Evolutionary conservation across 164 flowering plant genomes (phyloP).

Genomic region (Houttuynia cordata): DNA sequence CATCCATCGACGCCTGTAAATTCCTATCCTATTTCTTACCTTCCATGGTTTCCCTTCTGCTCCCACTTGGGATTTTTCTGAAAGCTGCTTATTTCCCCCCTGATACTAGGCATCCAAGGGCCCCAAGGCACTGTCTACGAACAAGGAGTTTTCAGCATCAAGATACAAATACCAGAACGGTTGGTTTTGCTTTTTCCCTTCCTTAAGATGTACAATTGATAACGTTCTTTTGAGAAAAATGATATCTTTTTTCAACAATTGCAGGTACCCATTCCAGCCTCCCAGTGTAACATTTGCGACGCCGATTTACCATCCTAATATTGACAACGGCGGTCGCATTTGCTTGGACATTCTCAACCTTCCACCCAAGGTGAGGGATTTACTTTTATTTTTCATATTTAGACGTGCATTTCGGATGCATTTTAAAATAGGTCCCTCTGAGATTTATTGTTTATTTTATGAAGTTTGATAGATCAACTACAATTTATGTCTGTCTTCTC

Average conservation of each 20-base stretch:
- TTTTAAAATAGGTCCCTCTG: too few species aligned
- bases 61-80: neutral
- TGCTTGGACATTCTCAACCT: conserved; percentile 92
- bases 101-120: conserved; percentile 54
- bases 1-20: conserved; percentile 50
- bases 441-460: too few species aligned
- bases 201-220: too few species aligned
- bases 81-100: neutral
- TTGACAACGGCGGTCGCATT: conserved; percentile 81
- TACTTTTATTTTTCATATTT: neutral
- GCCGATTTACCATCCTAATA: conserved; percentile 86
- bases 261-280: conserved; percentile 89
- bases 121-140: conserved; percentile 74
- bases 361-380: conserved; percentile 60
- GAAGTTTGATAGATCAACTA: too few species aligned
- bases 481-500: too few species aligned
- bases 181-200: conserved; percentile 6
- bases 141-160: conserved; percentile 48
- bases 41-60: neutral
- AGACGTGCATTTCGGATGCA: neutral
- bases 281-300: conserved; percentile 72
- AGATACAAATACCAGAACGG: conserved; percentile 85
- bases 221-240: neutral
- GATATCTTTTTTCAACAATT: conserved; percentile 2
- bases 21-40: neutral